Conservation (phyloP, 2,329 filamentous ascomycete species). For the Lecanicillium sp. region DNA sequence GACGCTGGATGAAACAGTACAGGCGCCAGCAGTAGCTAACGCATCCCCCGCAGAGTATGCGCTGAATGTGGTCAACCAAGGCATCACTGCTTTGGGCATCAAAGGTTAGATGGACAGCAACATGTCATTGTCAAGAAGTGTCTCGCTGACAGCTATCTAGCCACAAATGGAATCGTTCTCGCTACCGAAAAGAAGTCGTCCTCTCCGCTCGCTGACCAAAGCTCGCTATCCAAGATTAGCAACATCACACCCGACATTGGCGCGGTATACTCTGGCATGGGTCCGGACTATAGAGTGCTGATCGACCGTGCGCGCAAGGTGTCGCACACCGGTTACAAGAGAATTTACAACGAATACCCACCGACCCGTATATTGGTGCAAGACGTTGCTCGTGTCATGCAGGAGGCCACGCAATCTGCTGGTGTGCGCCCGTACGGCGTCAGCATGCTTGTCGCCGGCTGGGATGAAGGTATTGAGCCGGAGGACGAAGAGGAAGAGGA, state of each 20-base stretch:
- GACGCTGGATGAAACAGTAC: too few relatives aligned
- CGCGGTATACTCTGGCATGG: constrained; percentile 99
- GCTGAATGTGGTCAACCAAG: constrained; percentile 97
- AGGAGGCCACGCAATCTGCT: constrained; percentile 96
- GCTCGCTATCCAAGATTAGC: constrained; percentile 93
- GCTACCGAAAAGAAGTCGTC: constrained; percentile 99
- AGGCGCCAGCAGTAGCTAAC: neutral
- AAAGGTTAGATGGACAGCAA: constrained; percentile 58
- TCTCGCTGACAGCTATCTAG: constrained; percentile 35
- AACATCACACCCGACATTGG: constrained; percentile 98
- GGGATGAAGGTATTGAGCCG: constrained; percentile 94
- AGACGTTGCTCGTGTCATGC: constrained; percentile 95
- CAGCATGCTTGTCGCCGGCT: constrained; percentile 88
- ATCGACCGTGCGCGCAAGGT: constrained; percentile 98
- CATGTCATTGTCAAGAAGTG: constrained; percentile 13
- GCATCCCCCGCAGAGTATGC: constrained; percentile 71
- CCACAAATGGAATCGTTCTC: constrained; percentile 97
- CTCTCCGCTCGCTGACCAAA: constrained; percentile 89
- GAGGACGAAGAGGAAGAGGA: constrained; percentile 62
- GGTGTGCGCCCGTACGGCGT: constrained; percentile 97
- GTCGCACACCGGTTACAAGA: constrained; percentile 97
- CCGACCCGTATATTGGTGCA: constrained; percentile 98
- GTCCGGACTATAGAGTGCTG: constrained; percentile 93
- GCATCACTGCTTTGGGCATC: constrained; percentile 95
- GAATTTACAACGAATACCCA: constrained; percentile 99